Conservation (phyloP, 768 basidiomycete species). For the Suillus bovinus region DNA sequence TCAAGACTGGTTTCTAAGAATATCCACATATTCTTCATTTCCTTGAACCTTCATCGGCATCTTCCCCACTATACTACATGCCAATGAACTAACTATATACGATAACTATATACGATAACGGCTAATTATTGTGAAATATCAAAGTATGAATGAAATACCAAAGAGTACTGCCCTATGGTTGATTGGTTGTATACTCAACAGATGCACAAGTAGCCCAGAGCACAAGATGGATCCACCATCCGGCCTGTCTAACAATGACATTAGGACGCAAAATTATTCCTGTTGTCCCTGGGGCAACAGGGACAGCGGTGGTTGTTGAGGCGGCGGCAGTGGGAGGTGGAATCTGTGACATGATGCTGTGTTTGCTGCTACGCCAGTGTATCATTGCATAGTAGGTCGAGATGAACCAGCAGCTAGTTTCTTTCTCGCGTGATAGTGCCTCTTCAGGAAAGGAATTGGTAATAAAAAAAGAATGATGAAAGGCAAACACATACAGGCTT, state of each 20-base stretch:
- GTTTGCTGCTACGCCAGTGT: background rate
- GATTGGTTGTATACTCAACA: background rate
- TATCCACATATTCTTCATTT: too few relatives aligned
- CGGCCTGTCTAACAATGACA: background rate
- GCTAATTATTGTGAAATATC: too few relatives aligned
- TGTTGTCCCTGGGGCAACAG: too few relatives aligned
- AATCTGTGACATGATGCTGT: background rate
- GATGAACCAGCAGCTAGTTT: background rate
- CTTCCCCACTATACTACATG: too few relatives aligned
- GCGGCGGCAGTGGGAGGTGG: background rate
- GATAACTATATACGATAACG: too few relatives aligned
- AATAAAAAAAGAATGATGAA: background rate
- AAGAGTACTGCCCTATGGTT: background rate
- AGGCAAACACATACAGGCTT: background rate
- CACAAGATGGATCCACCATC: background rate
- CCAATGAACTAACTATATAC: too few relatives aligned
- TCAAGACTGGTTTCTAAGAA: too few relatives aligned
- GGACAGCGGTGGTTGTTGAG: too few relatives aligned
- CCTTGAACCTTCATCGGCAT: too few relatives aligned
- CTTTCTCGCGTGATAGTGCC: background rate
- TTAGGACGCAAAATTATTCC: too few relatives aligned
- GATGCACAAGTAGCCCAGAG: background rate
- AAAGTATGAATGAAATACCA: too few relatives aligned
- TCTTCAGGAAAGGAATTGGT: background rate
- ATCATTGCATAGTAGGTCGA: background rate